Evolutionary conservation across 2,329 filamentous ascomycete species (phyloP).

Genomic region (Colletotrichum musicola): DNA sequence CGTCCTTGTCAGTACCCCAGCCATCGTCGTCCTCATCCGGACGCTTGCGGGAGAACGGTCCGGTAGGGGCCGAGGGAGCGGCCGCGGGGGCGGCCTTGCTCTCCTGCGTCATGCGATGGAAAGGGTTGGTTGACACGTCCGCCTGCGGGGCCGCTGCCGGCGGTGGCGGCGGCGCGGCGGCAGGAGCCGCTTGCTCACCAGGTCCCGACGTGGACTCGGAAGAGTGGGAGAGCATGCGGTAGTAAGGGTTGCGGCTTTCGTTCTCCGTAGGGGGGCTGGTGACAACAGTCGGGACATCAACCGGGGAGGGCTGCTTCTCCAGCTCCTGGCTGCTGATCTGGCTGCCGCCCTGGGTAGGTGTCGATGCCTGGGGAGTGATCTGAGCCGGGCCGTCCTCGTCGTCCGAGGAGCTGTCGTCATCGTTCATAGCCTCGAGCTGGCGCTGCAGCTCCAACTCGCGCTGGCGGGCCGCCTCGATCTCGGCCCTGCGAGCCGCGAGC

Average conservation of each 20-base stretch:
- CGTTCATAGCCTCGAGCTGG: slow-evolving; percentile 82
- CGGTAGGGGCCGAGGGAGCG: slow-evolving; percentile 58
- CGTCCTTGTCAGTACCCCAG: slow-evolving; percentile 83
- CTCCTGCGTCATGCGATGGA: slow-evolving; percentile 86
- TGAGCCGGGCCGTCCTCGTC: slow-evolving; percentile 83
- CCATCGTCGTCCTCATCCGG: slow-evolving; percentile 76
- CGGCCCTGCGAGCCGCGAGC: slow-evolving; percentile 85
- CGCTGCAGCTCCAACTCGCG: slow-evolving; percentile 90
- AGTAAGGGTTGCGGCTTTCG: slow-evolving; percentile 95
- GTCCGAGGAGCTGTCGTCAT: slow-evolving; percentile 81
- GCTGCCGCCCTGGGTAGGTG: slow-evolving; percentile 66
- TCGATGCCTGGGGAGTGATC: slow-evolving; percentile 72
- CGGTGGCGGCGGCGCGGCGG: slow-evolving; percentile 55
- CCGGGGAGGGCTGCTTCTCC: slow-evolving; percentile 64
- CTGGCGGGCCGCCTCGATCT: slow-evolving; percentile 92
- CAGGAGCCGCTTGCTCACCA: slow-evolving; percentile 56
- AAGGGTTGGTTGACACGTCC: slow-evolving; percentile 90
- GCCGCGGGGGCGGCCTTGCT: slow-evolving; percentile 55
- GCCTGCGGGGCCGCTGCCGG: slow-evolving; percentile 48
- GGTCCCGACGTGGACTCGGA: slow-evolving; percentile 64
- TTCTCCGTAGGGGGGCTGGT: slow-evolving; percentile 70
- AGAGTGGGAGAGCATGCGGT: slow-evolving; percentile 85
- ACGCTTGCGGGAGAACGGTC: slow-evolving; percentile 65
- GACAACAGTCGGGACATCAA: slow-evolving; percentile 61
- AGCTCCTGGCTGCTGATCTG: slow-evolving; percentile 67